Conservation (phyloP, 2,329 filamentous ascomycete genomes). For the Chaetomiaceae sp. region DNA sequence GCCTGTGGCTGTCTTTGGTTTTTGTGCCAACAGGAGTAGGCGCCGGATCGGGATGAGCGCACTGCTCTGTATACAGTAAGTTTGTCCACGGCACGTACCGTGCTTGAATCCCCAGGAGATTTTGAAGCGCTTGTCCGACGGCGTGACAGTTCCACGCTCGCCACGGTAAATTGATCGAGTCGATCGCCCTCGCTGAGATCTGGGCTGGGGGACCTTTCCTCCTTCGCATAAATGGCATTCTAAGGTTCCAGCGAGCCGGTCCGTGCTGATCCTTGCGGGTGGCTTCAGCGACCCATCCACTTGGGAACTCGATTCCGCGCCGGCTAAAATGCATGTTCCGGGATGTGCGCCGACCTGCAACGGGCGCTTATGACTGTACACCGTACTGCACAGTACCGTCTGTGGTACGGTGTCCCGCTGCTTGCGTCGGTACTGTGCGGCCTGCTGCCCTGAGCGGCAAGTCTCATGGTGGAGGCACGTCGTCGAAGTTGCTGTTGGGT, state of each 20-base stretch:
- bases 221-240: not conserved
- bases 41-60: too few relatives aligned
- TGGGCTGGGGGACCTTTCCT: not conserved
- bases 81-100: too few relatives aligned
- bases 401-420: too few relatives aligned
- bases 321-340: constrained; percentile 23
- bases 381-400: constrained; percentile 1
- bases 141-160: too few relatives aligned
- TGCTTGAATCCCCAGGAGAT: too few relatives aligned
- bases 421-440: too few relatives aligned
- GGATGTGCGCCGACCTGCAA: constrained; percentile 16
- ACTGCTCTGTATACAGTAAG: too few relatives aligned
- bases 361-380: constrained; percentile 13
- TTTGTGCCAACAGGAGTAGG: too few relatives aligned
- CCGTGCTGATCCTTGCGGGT: constrained; percentile 24
- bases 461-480: too few relatives aligned
- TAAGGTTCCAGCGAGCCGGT: constrained; percentile 17
- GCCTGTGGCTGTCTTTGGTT: too few relatives aligned
- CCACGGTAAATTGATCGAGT: not conserved
- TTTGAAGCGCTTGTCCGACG: too few relatives aligned
- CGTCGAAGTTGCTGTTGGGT: not conserved
- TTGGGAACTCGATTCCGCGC: constrained; percentile 23
- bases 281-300: constrained; percentile 24
- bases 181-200: constrained; percentile 6
- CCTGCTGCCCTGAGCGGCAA: too few relatives aligned